Base-by-base conservation (phyloP, 2,329 filamentous ascomycete genomes). In the Penicillium sp. region DNA sequence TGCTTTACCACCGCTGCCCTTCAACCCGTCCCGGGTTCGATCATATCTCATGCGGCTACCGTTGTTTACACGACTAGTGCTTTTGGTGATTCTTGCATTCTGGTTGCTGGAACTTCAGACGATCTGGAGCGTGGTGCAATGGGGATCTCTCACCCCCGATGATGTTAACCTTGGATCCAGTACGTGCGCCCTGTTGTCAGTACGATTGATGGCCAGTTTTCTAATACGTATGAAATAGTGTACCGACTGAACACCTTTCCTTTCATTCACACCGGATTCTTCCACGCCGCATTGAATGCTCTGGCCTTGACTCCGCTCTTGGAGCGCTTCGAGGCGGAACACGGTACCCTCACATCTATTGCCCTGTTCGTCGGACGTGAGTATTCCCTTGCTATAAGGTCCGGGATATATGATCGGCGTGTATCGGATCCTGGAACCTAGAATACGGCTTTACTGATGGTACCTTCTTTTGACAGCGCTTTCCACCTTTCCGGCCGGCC, bases 201-300 rank as follows among this genome's bases (percentile, higher is more conserved):
- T 38, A 3, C 8, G 9, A 20, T 1, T 18, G 8, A 5, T 20
- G 9, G 9, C 28, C 11, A 45, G n/a, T 28, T 24, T 25, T 38
- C 40, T 47, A 47, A 61, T 14, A 9, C 45, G 13, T 7, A 44
- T 16, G 28, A 36, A 47, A 46, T 69, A 96, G 92, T 95, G 76
- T 92, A 96, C 73, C 86, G 94, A 55, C 81, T 95, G 31, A 96
- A 96, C 69, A 95, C 92, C 0, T 99, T 90, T 67, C 90, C 92
- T 0, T 78, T 99, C 50, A 85, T 96, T 54, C 94, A 99, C 69
- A 72, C 84, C 40, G 88, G 87, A 63, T 81, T 95, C 69, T 77
- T 96, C 62, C 94, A 97, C 72, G 81, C 87, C 55, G 66, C 92
- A 47, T 76, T 95, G 67, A 96, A 97, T 72, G 70, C 90, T 22